Conservation (phyloP, 805 yeast species). For the Tetrapisispora pingtungensis region DNA sequence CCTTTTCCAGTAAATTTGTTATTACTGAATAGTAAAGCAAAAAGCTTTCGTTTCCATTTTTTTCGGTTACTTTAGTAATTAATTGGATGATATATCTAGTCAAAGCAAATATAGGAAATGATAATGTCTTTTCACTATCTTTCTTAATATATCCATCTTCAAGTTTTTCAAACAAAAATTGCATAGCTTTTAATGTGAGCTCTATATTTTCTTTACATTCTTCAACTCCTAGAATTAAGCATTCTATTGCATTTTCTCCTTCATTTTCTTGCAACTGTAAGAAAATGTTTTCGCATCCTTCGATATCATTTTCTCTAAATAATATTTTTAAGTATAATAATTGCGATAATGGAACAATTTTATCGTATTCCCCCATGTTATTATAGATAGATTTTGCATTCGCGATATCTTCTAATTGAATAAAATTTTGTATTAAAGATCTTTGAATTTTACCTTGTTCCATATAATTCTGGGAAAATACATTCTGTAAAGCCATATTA, state of each 20-base stretch:
- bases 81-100: constrained; percentile 27
- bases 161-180: constrained; percentile 19
- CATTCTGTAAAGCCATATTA: constrained; percentile 17
- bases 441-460: constrained; percentile 32
- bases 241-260: constrained; percentile 27
- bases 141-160: constrained; percentile 4
- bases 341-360: constrained; percentile 24
- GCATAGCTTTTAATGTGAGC: constrained; percentile 1
- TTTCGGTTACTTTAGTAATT: constrained; percentile 21
- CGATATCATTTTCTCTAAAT: constrained; percentile 10
- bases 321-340: constrained; percentile 25
- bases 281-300: constrained; percentile 19
- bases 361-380: constrained; percentile 17
- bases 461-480: constrained; percentile 18
- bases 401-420: constrained; percentile 15
- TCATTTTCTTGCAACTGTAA: constrained; percentile 28
- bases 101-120: constrained; percentile 19
- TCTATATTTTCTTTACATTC: constrained; percentile 14
- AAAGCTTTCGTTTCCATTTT: not conserved
- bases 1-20: constrained; percentile 7
- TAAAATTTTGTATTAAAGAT: constrained; percentile 26
- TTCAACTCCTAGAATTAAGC: constrained; percentile 27
- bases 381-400: constrained; percentile 17
- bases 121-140: constrained; percentile 5
- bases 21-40: constrained; percentile 2